phyloP scores from a whole-genome alignment of 768 basidiomycete genomes.

The Gymnopilus junonius region DNA sequence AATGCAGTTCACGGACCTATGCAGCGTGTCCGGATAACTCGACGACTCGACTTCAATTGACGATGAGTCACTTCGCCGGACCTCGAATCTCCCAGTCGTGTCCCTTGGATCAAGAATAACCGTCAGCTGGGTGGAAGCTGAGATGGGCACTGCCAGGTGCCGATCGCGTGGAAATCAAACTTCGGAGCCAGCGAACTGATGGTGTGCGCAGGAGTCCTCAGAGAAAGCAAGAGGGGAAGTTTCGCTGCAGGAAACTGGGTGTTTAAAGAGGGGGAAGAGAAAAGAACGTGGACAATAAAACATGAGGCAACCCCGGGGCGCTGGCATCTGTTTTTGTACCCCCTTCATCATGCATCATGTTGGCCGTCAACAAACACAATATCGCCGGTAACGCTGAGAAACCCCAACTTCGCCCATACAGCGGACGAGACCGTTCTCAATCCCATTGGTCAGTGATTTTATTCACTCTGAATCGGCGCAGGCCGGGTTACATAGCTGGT shows the following conservation, averaged over 20 bases:
- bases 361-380: background rate
- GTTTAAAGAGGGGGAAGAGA: background rate
- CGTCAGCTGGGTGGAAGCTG: background rate
- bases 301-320: constrained; percentile 11
- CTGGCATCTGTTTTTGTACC: background rate
- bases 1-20: background rate
- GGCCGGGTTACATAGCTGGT: background rate
- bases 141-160: background rate
- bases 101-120: background rate
- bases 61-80: background rate
- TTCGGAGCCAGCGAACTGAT: background rate
- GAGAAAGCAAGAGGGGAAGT: background rate
- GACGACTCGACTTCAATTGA: background rate
- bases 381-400: constrained; percentile 1
- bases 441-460: background rate
- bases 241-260: background rate
- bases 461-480: background rate
- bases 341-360: constrained; percentile 1
- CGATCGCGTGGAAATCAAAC: background rate
- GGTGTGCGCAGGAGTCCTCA: background rate
- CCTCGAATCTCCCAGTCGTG: background rate
- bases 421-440: background rate
- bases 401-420: constrained; percentile 5
- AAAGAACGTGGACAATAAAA: constrained; percentile 5
- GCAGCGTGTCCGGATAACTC: background rate